Conservation (phyloP, 2,329 filamentous ascomycete species). For the Colletotrichum phormii region DNA sequence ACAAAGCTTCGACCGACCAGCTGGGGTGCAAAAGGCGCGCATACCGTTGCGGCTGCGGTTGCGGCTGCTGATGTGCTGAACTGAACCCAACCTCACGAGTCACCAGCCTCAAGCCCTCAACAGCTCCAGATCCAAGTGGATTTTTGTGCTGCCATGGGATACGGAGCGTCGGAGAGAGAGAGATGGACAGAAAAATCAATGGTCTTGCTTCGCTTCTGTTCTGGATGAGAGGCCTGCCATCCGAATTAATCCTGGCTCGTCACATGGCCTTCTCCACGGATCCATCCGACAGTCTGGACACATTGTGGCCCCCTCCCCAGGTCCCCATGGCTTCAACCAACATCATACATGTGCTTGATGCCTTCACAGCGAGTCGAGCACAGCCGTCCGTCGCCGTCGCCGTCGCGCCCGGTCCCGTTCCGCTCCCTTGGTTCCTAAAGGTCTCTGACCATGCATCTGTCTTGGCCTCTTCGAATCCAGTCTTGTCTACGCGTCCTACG, state of each 20-base stretch:
- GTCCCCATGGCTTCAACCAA: neutral
- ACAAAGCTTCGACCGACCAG: conserved; percentile 1
- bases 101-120: neutral
- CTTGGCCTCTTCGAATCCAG: neutral
- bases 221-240: neutral
- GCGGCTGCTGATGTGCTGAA: neutral
- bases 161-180: too few species aligned
- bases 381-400: conserved; percentile 5
- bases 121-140: neutral
- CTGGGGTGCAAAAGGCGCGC: neutral
- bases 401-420: conserved; percentile 7
- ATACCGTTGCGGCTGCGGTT: neutral
- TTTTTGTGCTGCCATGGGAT: neutral
- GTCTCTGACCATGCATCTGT: conserved; percentile 5
- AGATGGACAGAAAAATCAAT: neutral
- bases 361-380: conserved; percentile 9
- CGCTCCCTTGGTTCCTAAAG: conserved; percentile 29
- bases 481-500: neutral
- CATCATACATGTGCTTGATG: neutral
- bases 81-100: neutral
- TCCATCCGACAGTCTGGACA: neutral
- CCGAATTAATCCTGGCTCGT: conserved; percentile 19
- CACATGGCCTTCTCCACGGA: conserved; percentile 10
- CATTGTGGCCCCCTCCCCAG: neutral
- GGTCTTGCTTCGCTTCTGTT: neutral